Evolutionary conservation across 345 rosid species (phyloP).

Genomic region (Nasturtium officinale): DNA sequence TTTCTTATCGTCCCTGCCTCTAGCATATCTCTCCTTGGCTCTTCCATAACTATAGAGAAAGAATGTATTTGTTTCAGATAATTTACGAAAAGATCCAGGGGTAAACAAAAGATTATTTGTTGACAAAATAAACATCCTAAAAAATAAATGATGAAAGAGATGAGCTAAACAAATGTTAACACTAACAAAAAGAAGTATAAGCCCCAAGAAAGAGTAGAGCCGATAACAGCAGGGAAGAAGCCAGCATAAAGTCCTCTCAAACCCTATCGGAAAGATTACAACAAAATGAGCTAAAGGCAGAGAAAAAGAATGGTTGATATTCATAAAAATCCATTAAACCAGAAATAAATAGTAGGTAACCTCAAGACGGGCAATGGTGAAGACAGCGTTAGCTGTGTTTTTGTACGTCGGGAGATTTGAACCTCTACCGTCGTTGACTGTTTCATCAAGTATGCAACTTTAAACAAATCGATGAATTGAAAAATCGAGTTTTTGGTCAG

Average conservation of each 20-base stretch:
- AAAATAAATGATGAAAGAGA: neutral
- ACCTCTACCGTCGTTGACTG: conserved; percentile 81
- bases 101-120: neutral
- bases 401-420: conserved; percentile 68
- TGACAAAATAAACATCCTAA: neutral
- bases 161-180: neutral
- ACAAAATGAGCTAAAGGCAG: neutral
- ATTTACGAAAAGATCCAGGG: neutral
- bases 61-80: conserved; percentile 8
- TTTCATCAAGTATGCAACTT: conserved; percentile 19
- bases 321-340: neutral
- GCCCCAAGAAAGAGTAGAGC: conserved; percentile 86
- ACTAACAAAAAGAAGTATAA: conserved; percentile 93
- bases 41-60: conserved; percentile 67
- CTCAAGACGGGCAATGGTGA: conserved; percentile 77
- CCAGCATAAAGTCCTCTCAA: conserved; percentile 89
- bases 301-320: neutral
- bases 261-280: conserved; percentile 54
- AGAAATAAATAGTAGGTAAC: too few relatives aligned
- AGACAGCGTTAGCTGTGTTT: conserved; percentile 79
- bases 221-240: conserved; percentile 82
- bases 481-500: neutral
- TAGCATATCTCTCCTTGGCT: conserved; percentile 80
- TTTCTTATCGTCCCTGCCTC: conserved; percentile 55
- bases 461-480: conserved; percentile 15